Evolutionary conservation across 2,329 filamentous ascomycete species (phyloP).

Genomic region (Sclerotinia nivalis): DNA sequence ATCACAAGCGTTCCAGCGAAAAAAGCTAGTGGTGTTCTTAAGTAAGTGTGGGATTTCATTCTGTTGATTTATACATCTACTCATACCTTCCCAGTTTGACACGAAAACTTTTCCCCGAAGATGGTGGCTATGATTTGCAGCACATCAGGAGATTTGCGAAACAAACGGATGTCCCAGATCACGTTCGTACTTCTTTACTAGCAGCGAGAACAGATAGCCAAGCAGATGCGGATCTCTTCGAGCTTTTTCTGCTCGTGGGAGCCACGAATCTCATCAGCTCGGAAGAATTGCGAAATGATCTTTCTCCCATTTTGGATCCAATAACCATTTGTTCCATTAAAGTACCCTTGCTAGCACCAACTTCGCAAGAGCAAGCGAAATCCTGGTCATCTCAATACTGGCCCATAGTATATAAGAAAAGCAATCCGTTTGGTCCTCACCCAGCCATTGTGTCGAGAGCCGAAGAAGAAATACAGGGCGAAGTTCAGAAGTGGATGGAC

Average conservation of each 20-base stretch:
- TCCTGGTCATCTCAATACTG: constrained; percentile 77
- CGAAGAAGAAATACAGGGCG: constrained; percentile 65
- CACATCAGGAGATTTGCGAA: constrained; percentile 78
- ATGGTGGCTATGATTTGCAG: constrained; percentile 63
- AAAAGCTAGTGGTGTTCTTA: constrained; percentile 70
- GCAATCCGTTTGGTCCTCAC: constrained; percentile 82
- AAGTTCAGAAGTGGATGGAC: constrained; percentile 66
- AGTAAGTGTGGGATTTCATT: constrained; percentile 51
- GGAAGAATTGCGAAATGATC: constrained; percentile 52
- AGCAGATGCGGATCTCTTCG: constrained; percentile 49
- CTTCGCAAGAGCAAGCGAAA: constrained; percentile 71
- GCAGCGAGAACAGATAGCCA: constrained; percentile 50
- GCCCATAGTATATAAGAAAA: constrained; percentile 84
- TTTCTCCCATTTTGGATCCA: constrained; percentile 53
- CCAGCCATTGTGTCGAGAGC: constrained; percentile 71
- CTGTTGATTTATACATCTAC: constrained; percentile 30
- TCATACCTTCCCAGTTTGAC: constrained; percentile 51
- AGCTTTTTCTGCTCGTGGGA: constrained; percentile 52
- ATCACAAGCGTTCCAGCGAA: constrained; percentile 72
- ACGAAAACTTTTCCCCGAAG: constrained; percentile 57
- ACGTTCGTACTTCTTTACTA: constrained; percentile 58
- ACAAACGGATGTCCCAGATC: constrained; percentile 64
- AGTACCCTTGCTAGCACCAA: constrained; percentile 73
- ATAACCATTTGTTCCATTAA: constrained; percentile 50
- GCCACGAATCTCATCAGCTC: constrained; percentile 52